Evolutionary conservation across 2,329 filamentous ascomycete genomes (phyloP), one percentile per base, ranked within the genome.

Genomic region (Colletotrichum simmondsii): DNA sequence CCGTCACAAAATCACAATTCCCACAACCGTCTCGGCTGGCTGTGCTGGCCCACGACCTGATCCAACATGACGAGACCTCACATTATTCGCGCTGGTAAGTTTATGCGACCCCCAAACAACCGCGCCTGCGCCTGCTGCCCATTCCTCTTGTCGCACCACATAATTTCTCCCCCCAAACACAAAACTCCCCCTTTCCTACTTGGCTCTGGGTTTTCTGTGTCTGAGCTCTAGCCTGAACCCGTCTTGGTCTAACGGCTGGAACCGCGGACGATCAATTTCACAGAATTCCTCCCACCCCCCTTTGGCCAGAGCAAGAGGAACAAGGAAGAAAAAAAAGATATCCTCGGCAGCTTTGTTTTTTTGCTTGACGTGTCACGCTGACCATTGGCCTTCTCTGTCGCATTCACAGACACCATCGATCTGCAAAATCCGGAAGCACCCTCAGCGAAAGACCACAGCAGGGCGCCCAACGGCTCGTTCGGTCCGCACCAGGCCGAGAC

Each of bases 401-500:
- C 62, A 49, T 62, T 60, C 32, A 46, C 49, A 97, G 96, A 98
- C 86, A 97, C 96, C 75, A 93, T 98, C 84, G 97, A 98, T 85
- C 91, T 98, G 65, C 97, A 98, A 88, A 91, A 95, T 84, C 93
- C 92, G 80, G 87, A 92, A 79, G 88, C 93, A 72, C 95, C 95
- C 42, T 97, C 95, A 58, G 94, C 96, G 52, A 90, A 97, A 85
- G 93, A 95, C 81, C 95, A 97, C 82, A 86, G 89, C 71, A 83
- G 87, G 77, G 77, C 57, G 46, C 62, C 68, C 4, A 42, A 57
- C 37, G 71, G 68, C 28, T 63, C 68, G 12, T 85, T 93, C 79
- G 93, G 92, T 76, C 92, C 94, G 57, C 95, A 98, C 81, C 95
- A 98, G 84, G 93, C 95, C 77, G 92, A 94, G 78, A 93, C 95